Evolutionary conservation across 345 rosid species (phyloP).

Genomic region (Ailanthus altissimus): DNA sequence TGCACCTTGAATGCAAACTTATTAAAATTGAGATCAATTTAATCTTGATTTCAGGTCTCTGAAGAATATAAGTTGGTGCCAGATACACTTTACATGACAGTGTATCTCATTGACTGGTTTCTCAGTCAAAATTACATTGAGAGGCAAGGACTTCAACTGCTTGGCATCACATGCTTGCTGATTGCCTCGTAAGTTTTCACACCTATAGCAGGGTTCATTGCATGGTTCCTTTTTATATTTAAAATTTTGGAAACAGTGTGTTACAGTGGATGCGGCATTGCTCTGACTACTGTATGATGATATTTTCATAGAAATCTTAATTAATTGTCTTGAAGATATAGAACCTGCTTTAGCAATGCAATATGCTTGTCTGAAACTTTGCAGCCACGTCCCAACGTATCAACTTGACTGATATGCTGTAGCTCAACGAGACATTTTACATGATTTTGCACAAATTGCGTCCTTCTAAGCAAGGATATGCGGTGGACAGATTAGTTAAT

Average conservation of each 20-base stretch:
- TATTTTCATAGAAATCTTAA: not conserved
- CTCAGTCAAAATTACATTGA: slow-evolving; percentile 69
- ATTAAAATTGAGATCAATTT: not conserved
- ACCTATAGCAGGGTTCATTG: slow-evolving; percentile 17
- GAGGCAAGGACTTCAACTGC: slow-evolving; percentile 79
- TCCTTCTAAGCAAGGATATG: not conserved
- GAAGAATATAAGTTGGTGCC: slow-evolving; percentile 87
- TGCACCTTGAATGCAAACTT: not conserved
- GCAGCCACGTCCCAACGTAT: not conserved
- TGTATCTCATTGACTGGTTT: slow-evolving; percentile 77
- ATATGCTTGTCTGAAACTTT: not conserved
- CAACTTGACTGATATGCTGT: too few species aligned
- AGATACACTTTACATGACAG: slow-evolving; percentile 87
- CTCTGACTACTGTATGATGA: not conserved
- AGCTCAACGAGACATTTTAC: too few species aligned
- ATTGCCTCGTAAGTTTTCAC: slow-evolving; percentile 78
- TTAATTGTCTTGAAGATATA: not conserved
- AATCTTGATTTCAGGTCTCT: slow-evolving; percentile 64
- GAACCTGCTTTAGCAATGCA: not conserved
- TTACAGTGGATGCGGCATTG: not conserved
- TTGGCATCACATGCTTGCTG: slow-evolving; percentile 96
- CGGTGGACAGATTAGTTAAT: too few species aligned
- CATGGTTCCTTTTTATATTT: slow-evolving; percentile 10
- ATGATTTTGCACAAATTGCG: too few species aligned
- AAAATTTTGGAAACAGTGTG: not conserved